Evolutionary conservation across 1,139 yeast species (phyloP).

Genomic region (Debaryomycetaceae sp.): DNA sequence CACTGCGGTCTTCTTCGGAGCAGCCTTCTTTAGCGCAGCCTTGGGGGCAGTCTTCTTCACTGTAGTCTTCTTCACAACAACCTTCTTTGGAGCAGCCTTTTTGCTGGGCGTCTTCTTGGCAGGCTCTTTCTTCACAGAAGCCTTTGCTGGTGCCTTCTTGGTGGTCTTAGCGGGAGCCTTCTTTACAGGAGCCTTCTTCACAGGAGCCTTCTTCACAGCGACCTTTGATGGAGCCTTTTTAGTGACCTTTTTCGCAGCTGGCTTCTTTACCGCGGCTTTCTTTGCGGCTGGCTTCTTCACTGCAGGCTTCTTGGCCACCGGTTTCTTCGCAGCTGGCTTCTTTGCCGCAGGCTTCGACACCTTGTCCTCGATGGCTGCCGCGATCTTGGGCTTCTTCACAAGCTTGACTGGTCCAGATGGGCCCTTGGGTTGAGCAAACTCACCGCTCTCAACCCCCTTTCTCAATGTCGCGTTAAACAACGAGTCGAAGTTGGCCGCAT

Average conservation of each 20-base stretch:
- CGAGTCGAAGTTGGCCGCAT: slow-evolving; percentile 65
- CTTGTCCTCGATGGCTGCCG: slow-evolving; percentile 16
- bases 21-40: slow-evolving; percentile 11
- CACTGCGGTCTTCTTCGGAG: slow-evolving; percentile 16
- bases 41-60: slow-evolving; percentile 17
- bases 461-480: slow-evolving; percentile 76
- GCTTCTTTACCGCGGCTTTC: slow-evolving; percentile 3
- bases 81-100: slow-evolving; percentile 11
- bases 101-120: slow-evolving; percentile 11
- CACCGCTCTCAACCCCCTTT: slow-evolving; percentile 77
- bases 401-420: slow-evolving; percentile 73
- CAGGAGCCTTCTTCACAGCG: slow-evolving; percentile 13
- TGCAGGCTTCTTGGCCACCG: slow-evolving; percentile 6
- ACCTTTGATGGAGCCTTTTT: slow-evolving; percentile 6
- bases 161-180: slow-evolving; percentile 10
- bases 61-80: slow-evolving; percentile 12
- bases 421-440: slow-evolving; percentile 84
- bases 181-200: slow-evolving; percentile 10
- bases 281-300: slow-evolving; percentile 14
- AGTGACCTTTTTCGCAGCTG: slow-evolving; percentile 7
- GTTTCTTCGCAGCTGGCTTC: slow-evolving; percentile 10
- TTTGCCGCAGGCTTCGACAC: slow-evolving; percentile 17
- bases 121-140: slow-evolving; percentile 12
- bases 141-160: slow-evolving; percentile 5
- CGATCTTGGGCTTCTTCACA: slow-evolving; percentile 41